Evolutionary conservation across 768 basidiomycete genomes (phyloP).

Genomic region (Mycena albidolilacea): DNA sequence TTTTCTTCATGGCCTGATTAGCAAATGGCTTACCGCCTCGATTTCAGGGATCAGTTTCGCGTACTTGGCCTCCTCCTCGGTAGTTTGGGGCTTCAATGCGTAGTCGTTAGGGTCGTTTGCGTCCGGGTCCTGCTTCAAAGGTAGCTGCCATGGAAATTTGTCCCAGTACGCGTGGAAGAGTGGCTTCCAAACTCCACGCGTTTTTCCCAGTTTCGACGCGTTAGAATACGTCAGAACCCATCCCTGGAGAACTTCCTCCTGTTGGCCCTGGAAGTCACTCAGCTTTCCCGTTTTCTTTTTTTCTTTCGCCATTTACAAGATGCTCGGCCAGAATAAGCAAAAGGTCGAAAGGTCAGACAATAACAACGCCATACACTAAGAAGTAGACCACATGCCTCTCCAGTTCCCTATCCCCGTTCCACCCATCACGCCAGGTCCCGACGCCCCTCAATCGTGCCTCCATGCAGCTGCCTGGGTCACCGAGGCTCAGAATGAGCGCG

Average conservation of each 20-base stretch:
- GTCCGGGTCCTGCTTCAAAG: neutral
- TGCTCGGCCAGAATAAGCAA: neutral
- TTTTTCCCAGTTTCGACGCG: conserved; percentile 5
- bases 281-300: conserved; percentile 7
- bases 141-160: conserved; percentile 9
- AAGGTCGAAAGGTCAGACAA: neutral
- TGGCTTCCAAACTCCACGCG: neutral
- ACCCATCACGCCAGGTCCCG: neutral
- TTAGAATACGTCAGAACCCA: neutral
- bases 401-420: neutral
- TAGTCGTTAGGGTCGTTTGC: neutral
- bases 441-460: neutral
- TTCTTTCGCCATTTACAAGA: neutral
- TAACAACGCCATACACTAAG: neutral
- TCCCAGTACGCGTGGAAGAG: neutral
- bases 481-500: neutral
- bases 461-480: neutral
- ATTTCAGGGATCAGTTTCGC: neutral
- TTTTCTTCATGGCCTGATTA: neutral
- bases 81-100: neutral
- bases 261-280: conserved; percentile 9
- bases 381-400: too few relatives aligned
- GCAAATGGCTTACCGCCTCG: neutral
- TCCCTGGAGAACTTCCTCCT: neutral
- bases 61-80: neutral